Conservation (phyloP, 2,329 filamentous ascomycete species). For the Leptographium wingfieldii region DNA sequence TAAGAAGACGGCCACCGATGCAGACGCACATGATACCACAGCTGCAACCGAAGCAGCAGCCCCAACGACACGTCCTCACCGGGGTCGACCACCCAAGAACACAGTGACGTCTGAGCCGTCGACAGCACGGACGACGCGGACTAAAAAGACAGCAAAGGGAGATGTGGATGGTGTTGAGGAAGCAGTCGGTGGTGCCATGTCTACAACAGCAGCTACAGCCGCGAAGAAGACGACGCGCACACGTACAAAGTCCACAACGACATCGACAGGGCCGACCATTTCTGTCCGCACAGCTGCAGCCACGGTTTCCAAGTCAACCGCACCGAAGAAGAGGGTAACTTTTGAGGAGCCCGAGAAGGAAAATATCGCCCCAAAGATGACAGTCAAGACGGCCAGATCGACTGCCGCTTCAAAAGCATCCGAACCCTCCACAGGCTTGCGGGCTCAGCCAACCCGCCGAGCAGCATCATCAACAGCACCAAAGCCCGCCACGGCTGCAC, state of each 20-base stretch:
- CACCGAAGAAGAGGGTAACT: constrained; percentile 46
- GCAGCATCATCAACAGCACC: constrained; percentile 8
- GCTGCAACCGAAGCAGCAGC: constrained; percentile 9
- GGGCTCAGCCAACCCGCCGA: constrained; percentile 15
- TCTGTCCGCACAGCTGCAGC: constrained; percentile 25
- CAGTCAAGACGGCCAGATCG: constrained; percentile 17
- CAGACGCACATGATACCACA: constrained; percentile 27
- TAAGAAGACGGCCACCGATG: constrained; percentile 27
- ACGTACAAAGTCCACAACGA: constrained; percentile 2
- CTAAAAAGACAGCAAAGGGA: constrained; percentile 15
- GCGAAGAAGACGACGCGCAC: no score
- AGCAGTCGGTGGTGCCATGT: neutral
- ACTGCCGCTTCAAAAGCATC: constrained; percentile 10
- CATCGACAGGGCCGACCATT: constrained; percentile 23
- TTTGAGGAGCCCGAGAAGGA: constrained; percentile 55
- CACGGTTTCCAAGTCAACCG: constrained; percentile 25
- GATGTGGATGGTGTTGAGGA: neutral
- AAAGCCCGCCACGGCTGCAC: constrained; percentile 16
- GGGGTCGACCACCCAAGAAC: constrained; percentile 21
- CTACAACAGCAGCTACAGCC: no score
- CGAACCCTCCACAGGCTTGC: constrained; percentile 18
- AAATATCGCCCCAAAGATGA: constrained; percentile 34
- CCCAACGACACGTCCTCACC: constrained; percentile 12
- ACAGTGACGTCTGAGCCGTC: constrained; percentile 12
- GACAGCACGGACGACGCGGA: constrained; percentile 12